Percentiles rank a stretch among this genome's conserved stretches.
Evolutionary conservation across 2,329 filamentous ascomycete species (phyloP).

Genomic region (Fonsecaea multimorphosa): DNA sequence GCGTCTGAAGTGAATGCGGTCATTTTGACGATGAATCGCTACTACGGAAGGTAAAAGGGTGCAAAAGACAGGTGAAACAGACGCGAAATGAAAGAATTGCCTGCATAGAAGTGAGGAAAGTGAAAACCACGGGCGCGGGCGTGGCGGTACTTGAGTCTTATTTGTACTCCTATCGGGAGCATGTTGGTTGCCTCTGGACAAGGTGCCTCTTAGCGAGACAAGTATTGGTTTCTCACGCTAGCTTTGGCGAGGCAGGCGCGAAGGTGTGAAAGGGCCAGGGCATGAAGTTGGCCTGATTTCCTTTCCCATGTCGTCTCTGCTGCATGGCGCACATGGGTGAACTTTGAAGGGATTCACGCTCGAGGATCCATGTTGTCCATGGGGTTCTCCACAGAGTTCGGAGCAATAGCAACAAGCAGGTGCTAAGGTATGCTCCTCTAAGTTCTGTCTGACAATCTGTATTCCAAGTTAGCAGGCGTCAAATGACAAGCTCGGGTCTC

Average conservation of each 20-base stretch:
- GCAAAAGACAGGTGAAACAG: constrained; percentile 6
- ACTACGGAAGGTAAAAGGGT: background rate
- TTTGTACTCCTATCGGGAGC: constrained; percentile 1
- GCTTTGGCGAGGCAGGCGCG: constrained; percentile 19
- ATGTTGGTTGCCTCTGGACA: constrained; percentile 16
- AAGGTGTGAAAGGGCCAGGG: constrained; percentile 15
- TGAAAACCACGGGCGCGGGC: constrained; percentile 7
- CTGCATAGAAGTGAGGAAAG: background rate
- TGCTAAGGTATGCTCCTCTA: background rate
- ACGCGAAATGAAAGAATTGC: constrained; percentile 3
- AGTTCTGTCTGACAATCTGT: constrained; percentile 1
- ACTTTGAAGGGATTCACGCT: background rate
- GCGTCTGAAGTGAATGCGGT: constrained; percentile 30
- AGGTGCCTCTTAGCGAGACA: constrained; percentile 19
- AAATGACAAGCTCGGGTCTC: background rate
- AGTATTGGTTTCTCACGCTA: constrained; percentile 23
- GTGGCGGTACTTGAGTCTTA: constrained; percentile 16
- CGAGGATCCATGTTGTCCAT: background rate
- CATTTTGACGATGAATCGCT: constrained; percentile 17
- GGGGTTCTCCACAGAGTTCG: constrained; percentile 2
- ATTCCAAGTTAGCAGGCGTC: background rate
- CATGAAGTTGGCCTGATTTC: constrained; percentile 4
- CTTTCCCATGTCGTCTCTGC: background rate
- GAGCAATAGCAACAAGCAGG: background rate
- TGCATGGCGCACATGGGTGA: constrained; percentile 15